Conservation (phyloP, 345 rosid species). For the Camelina hispida region DNA sequence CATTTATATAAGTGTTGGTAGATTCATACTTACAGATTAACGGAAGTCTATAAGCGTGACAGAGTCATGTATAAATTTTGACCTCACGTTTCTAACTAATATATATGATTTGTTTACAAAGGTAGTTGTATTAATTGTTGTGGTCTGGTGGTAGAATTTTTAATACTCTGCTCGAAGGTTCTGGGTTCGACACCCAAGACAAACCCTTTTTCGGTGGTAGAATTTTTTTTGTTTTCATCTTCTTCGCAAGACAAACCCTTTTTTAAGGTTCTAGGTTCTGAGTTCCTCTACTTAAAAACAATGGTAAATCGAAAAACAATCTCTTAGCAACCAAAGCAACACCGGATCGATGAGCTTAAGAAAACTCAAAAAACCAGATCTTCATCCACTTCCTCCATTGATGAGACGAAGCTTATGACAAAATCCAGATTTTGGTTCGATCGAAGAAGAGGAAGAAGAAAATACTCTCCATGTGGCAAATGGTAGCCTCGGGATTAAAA, state of each 20-base stretch:
- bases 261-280: too few relatives aligned
- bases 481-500: conserved; percentile 53
- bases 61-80: too few relatives aligned
- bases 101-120: too few relatives aligned
- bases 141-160: too few relatives aligned
- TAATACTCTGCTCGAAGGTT: neutral
- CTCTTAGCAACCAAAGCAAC: conserved; percentile 34
- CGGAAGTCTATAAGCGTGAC: too few relatives aligned
- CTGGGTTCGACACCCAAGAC: conserved; percentile 34
- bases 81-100: too few relatives aligned
- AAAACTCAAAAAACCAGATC: conserved; percentile 89
- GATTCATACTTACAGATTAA: too few relatives aligned
- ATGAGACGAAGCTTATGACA: conserved; percentile 55
- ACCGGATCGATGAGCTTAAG: conserved; percentile 50
- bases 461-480: conserved; percentile 87
- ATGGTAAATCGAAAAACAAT: conserved; percentile 52
- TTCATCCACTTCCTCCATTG: conserved; percentile 90
- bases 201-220: too few relatives aligned
- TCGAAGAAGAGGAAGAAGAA: conserved; percentile 70
- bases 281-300: conserved; percentile 86
- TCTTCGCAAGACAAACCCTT: too few relatives aligned
- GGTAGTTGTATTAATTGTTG: too few relatives aligned
- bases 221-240: too few relatives aligned
- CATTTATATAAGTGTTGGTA: too few relatives aligned
- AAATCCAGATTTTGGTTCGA: conserved; percentile 57